Evolutionary conservation across 2,329 filamentous ascomycete genomes (phyloP), one percentile per base, ranked within the genome.

Genomic region (Fusarium veterinarium): DNA sequence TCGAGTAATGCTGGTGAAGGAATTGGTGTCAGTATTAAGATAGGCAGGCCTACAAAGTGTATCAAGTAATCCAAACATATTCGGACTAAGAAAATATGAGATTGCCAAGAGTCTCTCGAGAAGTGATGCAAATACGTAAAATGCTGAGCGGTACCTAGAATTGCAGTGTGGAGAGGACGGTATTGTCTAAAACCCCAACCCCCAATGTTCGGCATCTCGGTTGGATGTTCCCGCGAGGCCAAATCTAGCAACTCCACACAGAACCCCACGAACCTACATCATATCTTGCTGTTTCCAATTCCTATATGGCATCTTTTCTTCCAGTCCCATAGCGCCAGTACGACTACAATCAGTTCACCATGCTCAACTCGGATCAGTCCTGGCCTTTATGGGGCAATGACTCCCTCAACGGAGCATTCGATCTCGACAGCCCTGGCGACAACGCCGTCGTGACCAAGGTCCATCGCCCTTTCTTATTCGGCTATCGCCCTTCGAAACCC

Each of bases 371-470:
- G 19, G 68, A 77, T 23, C 66, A 69, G 20, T 31, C 33, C 4
- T 76, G 75, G 75, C 58, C 75, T 2, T n/a, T 76, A 2, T 70
- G 73, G 64, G 60, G 46, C 3, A 49, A 60, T 9, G 30, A 35
- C 11, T 37, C 71, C 2, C 52, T 69, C 5, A 56, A 68, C 0
- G 75, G 65, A 5, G 75, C 75, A 23, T 76, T 76, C n/a, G 58
- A 73, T 12, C 53, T 74, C 6, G 51, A 74, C 4, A 45, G 28
- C 2, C 64, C 61, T 0, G 64, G 49, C 1, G 64, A 73, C 40
- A 53, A 76, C 13, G 61, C 66, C 6, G 75, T 76, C 5, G 75
- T 77, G 2, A 64, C 68, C 6, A 66, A 63, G 1, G 75, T 76
- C 2, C 35, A 69, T 6, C 63, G 33, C 8, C 73, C 75, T 5